Base-by-base conservation (phyloP, 1,284 basidiomycete genomes). In the Coriolopsis trogii region DNA sequence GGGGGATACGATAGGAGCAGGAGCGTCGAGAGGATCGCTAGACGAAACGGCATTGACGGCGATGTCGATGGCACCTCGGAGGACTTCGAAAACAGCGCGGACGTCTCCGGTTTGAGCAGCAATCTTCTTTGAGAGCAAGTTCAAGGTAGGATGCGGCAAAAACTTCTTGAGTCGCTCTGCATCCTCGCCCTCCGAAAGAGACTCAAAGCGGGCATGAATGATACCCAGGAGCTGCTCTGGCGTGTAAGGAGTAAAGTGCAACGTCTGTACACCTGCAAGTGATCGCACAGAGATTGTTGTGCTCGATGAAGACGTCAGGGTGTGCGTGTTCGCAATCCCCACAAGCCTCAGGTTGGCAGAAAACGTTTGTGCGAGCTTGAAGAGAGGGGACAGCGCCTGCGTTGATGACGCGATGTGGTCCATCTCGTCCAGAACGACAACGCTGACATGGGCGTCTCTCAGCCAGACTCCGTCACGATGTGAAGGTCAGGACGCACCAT, bases 301-400 rank as follows among this genome's bases (percentile, higher is more conserved):
- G 20, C 77, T 73, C 1, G 74, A 68, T 0, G 78, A 73, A 3
- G 84, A 77, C 2, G 86, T 84, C 12, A 92, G 79, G 4, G 89
- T 91, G 63, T 92, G 89, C 0, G 88, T 91, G 58, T 92, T 92
- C 25, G 89, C 89, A 61, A 92, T 91, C 42, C 86, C 89, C 55
- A 92, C 82, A 34, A 89, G 70, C 37, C 88, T 81, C 42, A 91
- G 63, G 37, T 69, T 72, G 9, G 74, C 65, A 1, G 77, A 66
- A 48, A 79, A 70, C 3, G 77, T 68, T 39, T 78, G 74, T 10
- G 85, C 77, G 16, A 91, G 73, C 2, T 80, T 76, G 66, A 91
- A 90, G 38, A 92, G 70, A 7, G 82, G 70, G 1, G 77, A 68
- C 21, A 91, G 72, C 6, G 77, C 69, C 54, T 82, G 79, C 1